Evolutionary conservation across 257 asterid species (phyloP).

Genomic region (Capsicum baccatum): DNA sequence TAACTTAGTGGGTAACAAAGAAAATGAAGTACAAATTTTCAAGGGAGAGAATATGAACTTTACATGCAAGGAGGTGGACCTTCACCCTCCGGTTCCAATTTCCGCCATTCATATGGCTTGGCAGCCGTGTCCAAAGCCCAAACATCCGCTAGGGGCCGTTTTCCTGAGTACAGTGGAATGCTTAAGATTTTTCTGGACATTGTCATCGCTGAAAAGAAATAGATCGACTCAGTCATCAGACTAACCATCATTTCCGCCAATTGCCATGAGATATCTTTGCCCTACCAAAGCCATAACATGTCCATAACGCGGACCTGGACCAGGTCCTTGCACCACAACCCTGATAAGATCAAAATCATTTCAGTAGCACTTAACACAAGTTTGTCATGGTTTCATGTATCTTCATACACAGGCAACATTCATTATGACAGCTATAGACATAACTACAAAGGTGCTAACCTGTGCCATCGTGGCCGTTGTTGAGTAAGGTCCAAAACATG

Average conservation of each 20-base stretch:
- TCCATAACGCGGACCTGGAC: constrained; percentile 99
- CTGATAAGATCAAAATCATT: constrained; percentile 42
- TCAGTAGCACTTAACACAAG: constrained; percentile 27
- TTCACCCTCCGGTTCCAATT: constrained; percentile 99
- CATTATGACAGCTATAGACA: constrained; percentile 21
- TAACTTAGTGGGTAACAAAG: constrained; percentile 3
- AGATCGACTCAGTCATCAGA: constrained; percentile 25
- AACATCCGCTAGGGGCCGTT: constrained; percentile 97
- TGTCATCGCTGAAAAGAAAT: constrained; percentile 23
- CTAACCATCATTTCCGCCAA: constrained; percentile 99
- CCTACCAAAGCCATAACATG: constrained; percentile 99
- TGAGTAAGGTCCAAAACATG: constrained; percentile 81
- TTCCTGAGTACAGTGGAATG: constrained; percentile 55
- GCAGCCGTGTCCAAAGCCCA: constrained; percentile 99
- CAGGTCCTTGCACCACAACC: constrained; percentile 99
- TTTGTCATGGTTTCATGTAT: constrained; percentile 16
- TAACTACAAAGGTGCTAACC: constrained; percentile 51
- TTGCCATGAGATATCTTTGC: constrained; percentile 98
- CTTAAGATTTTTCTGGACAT: not conserved
- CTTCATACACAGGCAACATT: constrained; percentile 21
- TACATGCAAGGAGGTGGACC: constrained; percentile 99
- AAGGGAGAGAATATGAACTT: constrained; percentile 36
- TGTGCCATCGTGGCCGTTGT: constrained; percentile 90
- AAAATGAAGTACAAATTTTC: not conserved
- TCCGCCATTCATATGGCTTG: constrained; percentile 99